Evolutionary conservation across 2,329 filamentous ascomycete species (phyloP).

Genomic region (Plenodomus lindquistii): DNA sequence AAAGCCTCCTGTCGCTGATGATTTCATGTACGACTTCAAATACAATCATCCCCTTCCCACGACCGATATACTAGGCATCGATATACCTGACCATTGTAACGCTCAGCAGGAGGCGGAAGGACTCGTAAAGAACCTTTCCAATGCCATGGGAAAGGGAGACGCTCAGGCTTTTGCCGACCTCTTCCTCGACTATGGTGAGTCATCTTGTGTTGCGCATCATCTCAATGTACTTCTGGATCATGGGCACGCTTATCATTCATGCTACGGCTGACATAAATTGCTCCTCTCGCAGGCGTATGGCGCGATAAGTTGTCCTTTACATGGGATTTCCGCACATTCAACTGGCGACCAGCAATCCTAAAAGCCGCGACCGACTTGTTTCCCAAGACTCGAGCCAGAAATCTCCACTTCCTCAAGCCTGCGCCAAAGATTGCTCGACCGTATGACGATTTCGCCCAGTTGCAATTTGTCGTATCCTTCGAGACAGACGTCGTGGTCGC

Average conservation of each 20-base stretch:
- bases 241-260: no score
- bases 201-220: background rate
- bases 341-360: constrained; percentile 5
- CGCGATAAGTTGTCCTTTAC: constrained; percentile 10
- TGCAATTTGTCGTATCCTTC: constrained; percentile 10
- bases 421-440: constrained; percentile 7
- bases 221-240: no score
- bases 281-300: constrained; percentile 3
- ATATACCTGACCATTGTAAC: constrained; percentile 3
- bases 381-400: constrained; percentile 1
- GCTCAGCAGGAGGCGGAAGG: constrained; percentile 3
- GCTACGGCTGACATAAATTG: no score
- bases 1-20: constrained; percentile 39
- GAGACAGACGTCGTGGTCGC: constrained; percentile 8
- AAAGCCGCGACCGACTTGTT: constrained; percentile 8
- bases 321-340: constrained; percentile 13
- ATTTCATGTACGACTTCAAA: constrained; percentile 51
- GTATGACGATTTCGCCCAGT: constrained; percentile 4
- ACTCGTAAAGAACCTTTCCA: constrained; percentile 2
- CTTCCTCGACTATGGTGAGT: constrained; percentile 9
- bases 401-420: background rate
- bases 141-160: constrained; percentile 6
- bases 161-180: constrained; percentile 5
- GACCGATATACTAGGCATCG: constrained; percentile 13
- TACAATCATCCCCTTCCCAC: constrained; percentile 46